These are phyloP conservation scores for Sutorius eximius DNA, from an alignment of 1,284 basidiomycete species.

Conservation along the genomic window DNA sequence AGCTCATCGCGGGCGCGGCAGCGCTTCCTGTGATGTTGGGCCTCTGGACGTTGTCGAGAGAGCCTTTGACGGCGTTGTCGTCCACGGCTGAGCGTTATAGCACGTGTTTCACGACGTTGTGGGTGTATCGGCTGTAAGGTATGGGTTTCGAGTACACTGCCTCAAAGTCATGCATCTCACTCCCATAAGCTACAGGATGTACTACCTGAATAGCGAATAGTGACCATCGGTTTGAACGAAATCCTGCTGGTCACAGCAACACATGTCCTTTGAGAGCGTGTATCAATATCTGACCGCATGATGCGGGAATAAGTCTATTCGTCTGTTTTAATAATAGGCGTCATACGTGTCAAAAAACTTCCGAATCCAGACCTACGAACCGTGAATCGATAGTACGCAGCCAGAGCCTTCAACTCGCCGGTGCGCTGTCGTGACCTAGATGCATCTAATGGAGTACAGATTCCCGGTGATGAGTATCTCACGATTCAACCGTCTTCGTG, in stretches of 20 bases:
- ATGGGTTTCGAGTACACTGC: not conserved
- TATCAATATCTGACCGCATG: not conserved
- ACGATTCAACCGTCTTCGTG: too few relatives aligned
- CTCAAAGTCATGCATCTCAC: not conserved
- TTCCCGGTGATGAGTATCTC: too few relatives aligned
- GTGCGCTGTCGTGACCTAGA: too few relatives aligned
- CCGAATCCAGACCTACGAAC: too few relatives aligned
- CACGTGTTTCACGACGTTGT: conserved; percentile 31
- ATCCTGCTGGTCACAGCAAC: not conserved
- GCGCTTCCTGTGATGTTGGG: conserved; percentile 55
- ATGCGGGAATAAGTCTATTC: too few relatives aligned
- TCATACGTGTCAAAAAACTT: too few relatives aligned
- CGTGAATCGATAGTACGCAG: too few relatives aligned
- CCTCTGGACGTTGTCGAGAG: conserved; percentile 50
- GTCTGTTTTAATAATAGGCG: too few relatives aligned
- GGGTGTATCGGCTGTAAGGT: conserved; percentile 27
- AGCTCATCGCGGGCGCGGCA: conserved; percentile 36
- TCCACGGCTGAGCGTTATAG: conserved; percentile 50
- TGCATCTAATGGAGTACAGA: too few relatives aligned
- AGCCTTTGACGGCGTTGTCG: conserved; percentile 56
- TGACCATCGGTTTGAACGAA: not conserved
- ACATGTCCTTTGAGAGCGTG: not conserved
- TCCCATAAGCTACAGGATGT: not conserved
- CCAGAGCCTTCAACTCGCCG: too few relatives aligned
- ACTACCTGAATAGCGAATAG: not conserved